Percentiles rank a stretch among this genome's conserved stretches.
Conservation (phyloP, 108 stramenopile species). For the Stephanodiscus triporus region DNA sequence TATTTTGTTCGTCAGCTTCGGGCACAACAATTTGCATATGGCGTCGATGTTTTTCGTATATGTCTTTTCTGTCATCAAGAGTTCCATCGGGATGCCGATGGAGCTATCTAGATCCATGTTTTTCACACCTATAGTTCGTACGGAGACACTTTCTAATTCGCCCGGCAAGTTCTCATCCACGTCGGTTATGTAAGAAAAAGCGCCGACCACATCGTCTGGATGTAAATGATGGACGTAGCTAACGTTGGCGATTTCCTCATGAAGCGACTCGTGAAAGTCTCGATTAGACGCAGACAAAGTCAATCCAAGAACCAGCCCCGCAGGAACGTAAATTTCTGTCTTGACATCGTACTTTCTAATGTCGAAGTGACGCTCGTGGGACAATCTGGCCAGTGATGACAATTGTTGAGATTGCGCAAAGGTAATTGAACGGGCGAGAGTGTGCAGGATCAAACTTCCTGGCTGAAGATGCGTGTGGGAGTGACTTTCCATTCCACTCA, state of each 20-base stretch:
- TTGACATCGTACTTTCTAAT: constrained; percentile 63
- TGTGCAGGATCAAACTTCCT: constrained; percentile 79
- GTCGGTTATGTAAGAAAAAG: constrained; percentile 57
- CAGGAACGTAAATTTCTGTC: constrained; percentile 75
- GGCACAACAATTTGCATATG: constrained; percentile 69
- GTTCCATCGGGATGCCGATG: constrained; percentile 73
- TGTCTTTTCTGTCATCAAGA: constrained; percentile 54
- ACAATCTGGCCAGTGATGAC: constrained; percentile 77
- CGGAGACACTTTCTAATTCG: constrained; percentile 66
- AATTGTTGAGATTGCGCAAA: constrained; percentile 80
- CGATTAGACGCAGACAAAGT: constrained; percentile 63
- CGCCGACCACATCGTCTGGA: constrained; percentile 75
- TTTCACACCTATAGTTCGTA: constrained; percentile 86
- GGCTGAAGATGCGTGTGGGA: constrained; percentile 58
- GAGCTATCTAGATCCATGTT: constrained; percentile 62
- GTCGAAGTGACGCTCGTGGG: constrained; percentile 86
- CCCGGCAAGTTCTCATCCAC: constrained; percentile 70
- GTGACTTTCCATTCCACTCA: constrained; percentile 68
- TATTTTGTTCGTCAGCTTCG: constrained; percentile 70
- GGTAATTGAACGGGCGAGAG: constrained; percentile 61
- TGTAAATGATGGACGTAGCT: constrained; percentile 78
- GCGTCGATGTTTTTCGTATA: constrained; percentile 70
- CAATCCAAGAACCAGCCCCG: constrained; percentile 82
- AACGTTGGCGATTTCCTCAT: constrained; percentile 80
- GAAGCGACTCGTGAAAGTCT: constrained; percentile 86